Evolutionary conservation across 208 protist genomes (phyloP).

Genomic region (Crithidia thermophila): DNA sequence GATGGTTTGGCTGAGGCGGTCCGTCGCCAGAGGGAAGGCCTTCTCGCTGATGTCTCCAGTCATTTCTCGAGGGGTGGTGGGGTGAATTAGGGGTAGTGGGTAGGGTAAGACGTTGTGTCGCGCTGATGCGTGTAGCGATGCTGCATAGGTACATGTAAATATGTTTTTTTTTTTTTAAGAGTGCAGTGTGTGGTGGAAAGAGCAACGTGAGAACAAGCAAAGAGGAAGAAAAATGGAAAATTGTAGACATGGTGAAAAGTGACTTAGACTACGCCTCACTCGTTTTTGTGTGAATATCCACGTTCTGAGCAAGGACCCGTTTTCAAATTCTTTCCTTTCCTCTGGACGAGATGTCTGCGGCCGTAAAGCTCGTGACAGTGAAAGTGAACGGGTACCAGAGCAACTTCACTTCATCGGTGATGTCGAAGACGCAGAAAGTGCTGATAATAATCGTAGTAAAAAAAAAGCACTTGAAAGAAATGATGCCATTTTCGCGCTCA

Average conservation of each 20-base stretch:
- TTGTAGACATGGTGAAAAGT: neutral
- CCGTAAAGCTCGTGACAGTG: too few relatives aligned
- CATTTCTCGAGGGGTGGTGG: slow-evolving; percentile 55
- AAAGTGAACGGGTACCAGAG: slow-evolving; percentile 3
- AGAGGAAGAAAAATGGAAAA: neutral
- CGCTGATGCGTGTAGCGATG: slow-evolving; percentile 3
- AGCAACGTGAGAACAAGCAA: slow-evolving; percentile 4
- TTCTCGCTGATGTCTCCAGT: slow-evolving; percentile 96
- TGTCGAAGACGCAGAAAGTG: neutral
- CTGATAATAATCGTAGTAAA: neutral
- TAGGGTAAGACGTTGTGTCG: slow-evolving; percentile 17
- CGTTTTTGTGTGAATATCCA: too few relatives aligned
- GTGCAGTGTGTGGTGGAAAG: neutral
- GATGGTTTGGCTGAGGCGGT: slow-evolving; percentile 96
- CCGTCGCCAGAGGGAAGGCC: slow-evolving; percentile 98
- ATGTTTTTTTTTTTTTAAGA: neutral
- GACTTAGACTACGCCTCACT: neutral
- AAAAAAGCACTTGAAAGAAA: neutral
- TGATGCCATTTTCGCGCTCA: too few relatives aligned
- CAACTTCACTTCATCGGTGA: too few relatives aligned
- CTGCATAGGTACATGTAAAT: neutral
- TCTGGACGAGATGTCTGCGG: too few relatives aligned
- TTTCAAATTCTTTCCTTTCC: too few relatives aligned
- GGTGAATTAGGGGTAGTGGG: neutral
- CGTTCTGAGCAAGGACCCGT: too few relatives aligned